Base-by-base conservation (phyloP, 768 basidiomycete species). In the Boletus rex-veris region DNA sequence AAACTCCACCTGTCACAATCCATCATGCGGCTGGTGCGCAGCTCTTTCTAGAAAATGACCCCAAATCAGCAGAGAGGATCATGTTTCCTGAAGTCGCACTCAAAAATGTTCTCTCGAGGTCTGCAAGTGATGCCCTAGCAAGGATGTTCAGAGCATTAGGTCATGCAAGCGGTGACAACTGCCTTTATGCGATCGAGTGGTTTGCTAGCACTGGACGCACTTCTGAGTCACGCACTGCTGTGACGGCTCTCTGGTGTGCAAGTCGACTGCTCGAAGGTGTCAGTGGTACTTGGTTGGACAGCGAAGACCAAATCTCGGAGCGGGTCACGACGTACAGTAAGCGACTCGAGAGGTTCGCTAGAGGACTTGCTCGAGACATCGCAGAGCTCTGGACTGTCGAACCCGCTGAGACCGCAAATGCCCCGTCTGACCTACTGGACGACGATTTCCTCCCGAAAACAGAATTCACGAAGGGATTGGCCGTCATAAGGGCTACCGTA, bases 201-300 rank as follows among this genome's bases (percentile, higher is more conserved):
- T 85, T 96, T 57, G 69, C 83, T 12, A 78, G 77, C 43, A 74
- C 83, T 12, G 79, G 79, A 0, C 71, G 75, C 41, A 70, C 70
- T 33, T 76, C 80, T 21, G 72, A 68, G 16, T 76, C 74, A 10
- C 68, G 62, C 10, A 72, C 73, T 24, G 79, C 83, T 16, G 81
- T 84, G 1, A 78, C 88, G 0, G 92, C 92, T 3, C 73, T 95
- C 21, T 98, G 93, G 93, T 88, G 90, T 58, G 86, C 89, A 3
- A 80, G 81, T 54, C 79, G 83, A 28, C 65, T 98, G 0, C 65
- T 98, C 53, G 85, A 90, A 61, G 95, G 96, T 3, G 73, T 86
- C 8, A 75, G 80, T 0, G 72, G 75, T 2, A 63, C 84, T 8
- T 75, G 73, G 16, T 69, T 88, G 9, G 70, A 71, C 21, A 68